phyloP scores from a whole-genome alignment of 768 basidiomycete species.

The Terana coerulea region DNA sequence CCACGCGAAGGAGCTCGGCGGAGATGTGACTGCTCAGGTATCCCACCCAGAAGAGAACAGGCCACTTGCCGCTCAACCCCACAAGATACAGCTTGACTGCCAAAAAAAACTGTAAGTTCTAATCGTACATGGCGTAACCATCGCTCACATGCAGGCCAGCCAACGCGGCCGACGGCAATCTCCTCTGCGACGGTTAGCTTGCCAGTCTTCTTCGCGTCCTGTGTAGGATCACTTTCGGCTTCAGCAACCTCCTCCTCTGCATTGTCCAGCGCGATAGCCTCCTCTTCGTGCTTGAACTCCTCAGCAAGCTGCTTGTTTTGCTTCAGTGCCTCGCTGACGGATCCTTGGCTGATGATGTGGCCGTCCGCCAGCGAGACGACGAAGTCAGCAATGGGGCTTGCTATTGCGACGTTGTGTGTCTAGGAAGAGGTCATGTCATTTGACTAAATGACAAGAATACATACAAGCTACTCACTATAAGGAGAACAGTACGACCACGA shows the following conservation, averaged over 20 bases:
- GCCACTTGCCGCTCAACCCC: slow-evolving; percentile 23
- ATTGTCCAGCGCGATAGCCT: slow-evolving; percentile 21
- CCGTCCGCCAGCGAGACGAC: slow-evolving; percentile 55
- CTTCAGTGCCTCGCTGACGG: slow-evolving; percentile 42
- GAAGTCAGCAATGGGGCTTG: slow-evolving; percentile 46
- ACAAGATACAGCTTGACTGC: slow-evolving; percentile 30
- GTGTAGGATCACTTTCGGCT: not conserved
- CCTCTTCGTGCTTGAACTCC: slow-evolving; percentile 21
- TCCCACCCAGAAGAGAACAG: slow-evolving; percentile 26
- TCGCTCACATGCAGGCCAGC: slow-evolving; percentile 30
- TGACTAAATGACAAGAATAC: not conserved
- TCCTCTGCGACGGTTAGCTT: slow-evolving; percentile 36
- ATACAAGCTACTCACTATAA: slow-evolving; percentile 37
- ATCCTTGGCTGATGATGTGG: slow-evolving; percentile 42
- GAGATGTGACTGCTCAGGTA: slow-evolving; percentile 16
- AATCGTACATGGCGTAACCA: not conserved
- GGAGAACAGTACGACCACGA: slow-evolving; percentile 45
- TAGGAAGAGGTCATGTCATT: slow-evolving; percentile 12
- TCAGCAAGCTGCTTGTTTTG: slow-evolving; percentile 32
- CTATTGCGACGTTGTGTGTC: slow-evolving; percentile 50
- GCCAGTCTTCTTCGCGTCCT: slow-evolving; percentile 19
- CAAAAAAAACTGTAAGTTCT: not conserved
- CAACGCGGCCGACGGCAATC: slow-evolving; percentile 32
- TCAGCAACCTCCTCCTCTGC: slow-evolving; percentile 8
- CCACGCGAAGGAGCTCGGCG: slow-evolving; percentile 16